Evolutionary conservation across 441 rosid genomes (phyloP), one percentile per base, ranked within the genome.

Genomic region (Populus tomentosa): DNA sequence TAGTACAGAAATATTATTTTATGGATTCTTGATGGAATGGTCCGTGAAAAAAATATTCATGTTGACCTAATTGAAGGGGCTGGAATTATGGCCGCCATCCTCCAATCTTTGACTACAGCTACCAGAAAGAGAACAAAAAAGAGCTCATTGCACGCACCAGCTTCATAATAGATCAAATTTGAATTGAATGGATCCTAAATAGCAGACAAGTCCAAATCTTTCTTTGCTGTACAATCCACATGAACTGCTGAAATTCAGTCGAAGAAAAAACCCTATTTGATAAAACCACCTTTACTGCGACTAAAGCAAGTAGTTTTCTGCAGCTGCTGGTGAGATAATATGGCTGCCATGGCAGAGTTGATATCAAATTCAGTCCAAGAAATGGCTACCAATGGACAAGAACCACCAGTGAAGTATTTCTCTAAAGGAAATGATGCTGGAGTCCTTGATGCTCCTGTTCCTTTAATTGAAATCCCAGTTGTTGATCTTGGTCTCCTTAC

Each of bases 401-500:
- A 84, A 64, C 68, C 89, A 23, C 87, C 88, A 20, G 81, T 85
- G 23, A 85, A 81, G 64, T 90, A 72, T 73, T 74, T 80, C 77
- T 74, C 64, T 40, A 80, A 75, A 79, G 82, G 82, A 30, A 77
- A 68, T 36, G 70, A 69, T 7, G 77, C 66, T 21, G 80, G 26
- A 38, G 73, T 50, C 74, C 83, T 84, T 5, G 78, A 82, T 68
- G 72, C 50, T 74, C 56, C 78, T 7, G 84, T 84, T 1, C 89
- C 90, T 1, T 73, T 79, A 75, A 71, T 89, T 73, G 82, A 87
- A 18, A 72, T 86, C 65, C 90, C 91, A 3, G 73, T 87, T 67
- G 75, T 90, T 59, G 95, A 93, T 81, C 78, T 89, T 36, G 70
- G 80, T 73, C 86, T 84, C 56, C 87, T 92, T 30, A 16, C 82